These are phyloP conservation scores for Arxiozyma telluris DNA, from an alignment of 1,139 yeast species.

Conservation along the genomic window DNA sequence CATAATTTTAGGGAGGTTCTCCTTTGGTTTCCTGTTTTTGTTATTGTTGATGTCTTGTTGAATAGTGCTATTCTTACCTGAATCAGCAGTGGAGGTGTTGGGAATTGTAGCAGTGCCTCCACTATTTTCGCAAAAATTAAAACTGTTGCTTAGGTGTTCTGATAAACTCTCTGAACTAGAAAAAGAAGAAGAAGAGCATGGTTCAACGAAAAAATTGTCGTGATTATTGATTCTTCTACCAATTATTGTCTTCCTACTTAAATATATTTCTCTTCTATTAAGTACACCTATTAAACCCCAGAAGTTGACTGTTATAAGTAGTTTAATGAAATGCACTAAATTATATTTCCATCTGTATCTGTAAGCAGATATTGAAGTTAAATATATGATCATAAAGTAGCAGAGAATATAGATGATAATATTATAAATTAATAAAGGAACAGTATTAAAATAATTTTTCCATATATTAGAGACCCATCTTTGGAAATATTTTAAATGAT, in stretches of 20 bases:
- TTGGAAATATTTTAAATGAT: neutral
- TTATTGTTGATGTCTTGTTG: neutral
- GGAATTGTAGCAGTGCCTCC: neutral
- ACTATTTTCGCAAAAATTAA: neutral
- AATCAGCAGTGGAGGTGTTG: neutral
- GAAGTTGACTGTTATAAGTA: conserved; percentile 25
- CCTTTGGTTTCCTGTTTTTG: too few relatives aligned
- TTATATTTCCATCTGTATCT: conserved; percentile 20
- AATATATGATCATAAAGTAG: conserved; percentile 14
- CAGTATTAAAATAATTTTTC: conserved; percentile 22
- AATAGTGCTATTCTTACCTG: neutral
- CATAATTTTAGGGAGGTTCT: neutral
- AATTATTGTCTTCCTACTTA: conserved; percentile 24
- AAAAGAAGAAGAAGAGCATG: conserved; percentile 12
- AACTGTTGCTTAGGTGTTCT: neutral
- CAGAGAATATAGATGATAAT: conserved; percentile 13
- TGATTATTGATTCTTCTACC: conserved; percentile 26
- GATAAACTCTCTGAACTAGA: conserved; percentile 3
- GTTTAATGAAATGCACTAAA: conserved; percentile 18
- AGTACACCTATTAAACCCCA: conserved; percentile 29
- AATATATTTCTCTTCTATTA: conserved; percentile 21
- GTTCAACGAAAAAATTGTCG: conserved; percentile 25
- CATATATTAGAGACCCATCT: conserved; percentile 10
- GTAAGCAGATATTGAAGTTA: conserved; percentile 7
- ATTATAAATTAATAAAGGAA: conserved; percentile 23